Evolutionary conservation across 257 asterid genomes (phyloP).

Genomic region (Salvia splendens): DNA sequence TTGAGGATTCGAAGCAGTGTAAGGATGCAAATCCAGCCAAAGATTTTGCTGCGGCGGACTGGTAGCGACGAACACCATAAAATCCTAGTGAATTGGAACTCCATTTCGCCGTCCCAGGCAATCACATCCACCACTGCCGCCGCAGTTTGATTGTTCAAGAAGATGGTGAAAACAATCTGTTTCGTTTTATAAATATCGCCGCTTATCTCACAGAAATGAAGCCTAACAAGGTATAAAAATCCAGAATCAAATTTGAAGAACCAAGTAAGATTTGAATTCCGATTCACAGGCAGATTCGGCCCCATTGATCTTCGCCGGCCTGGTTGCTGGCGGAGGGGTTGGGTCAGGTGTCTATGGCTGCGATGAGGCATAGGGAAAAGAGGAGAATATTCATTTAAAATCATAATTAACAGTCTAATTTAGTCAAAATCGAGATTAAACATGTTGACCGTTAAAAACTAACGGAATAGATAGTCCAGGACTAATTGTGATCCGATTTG

Average conservation of each 20-base stretch:
- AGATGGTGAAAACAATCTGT: slow-evolving; percentile 45
- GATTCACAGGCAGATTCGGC: slow-evolving; percentile 39
- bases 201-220: slow-evolving; percentile 55
- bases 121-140: slow-evolving; percentile 44
- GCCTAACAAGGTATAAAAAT: slow-evolving; percentile 52
- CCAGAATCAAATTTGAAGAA: slow-evolving; percentile 42
- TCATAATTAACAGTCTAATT: no score
- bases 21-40: slow-evolving; percentile 71
- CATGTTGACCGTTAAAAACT: no score
- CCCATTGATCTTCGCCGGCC: slow-evolving; percentile 58
- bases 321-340: no score
- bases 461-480: no score
- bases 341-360: no score
- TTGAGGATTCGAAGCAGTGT: slow-evolving; percentile 34
- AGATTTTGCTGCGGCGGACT: slow-evolving; percentile 63
- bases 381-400: no score
- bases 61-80: slow-evolving; percentile 46
- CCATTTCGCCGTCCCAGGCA: slow-evolving; percentile 56
- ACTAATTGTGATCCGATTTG: no score
- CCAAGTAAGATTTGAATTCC: slow-evolving; percentile 52
- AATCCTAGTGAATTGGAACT: slow-evolving; percentile 58
- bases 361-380: no score
- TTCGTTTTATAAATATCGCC: slow-evolving; percentile 31
- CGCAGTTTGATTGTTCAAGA: slow-evolving; percentile 49
- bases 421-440: no score